Base-by-base conservation (phyloP, 2,329 filamentous ascomycete genomes). In the Colletotrichum acutatum region DNA sequence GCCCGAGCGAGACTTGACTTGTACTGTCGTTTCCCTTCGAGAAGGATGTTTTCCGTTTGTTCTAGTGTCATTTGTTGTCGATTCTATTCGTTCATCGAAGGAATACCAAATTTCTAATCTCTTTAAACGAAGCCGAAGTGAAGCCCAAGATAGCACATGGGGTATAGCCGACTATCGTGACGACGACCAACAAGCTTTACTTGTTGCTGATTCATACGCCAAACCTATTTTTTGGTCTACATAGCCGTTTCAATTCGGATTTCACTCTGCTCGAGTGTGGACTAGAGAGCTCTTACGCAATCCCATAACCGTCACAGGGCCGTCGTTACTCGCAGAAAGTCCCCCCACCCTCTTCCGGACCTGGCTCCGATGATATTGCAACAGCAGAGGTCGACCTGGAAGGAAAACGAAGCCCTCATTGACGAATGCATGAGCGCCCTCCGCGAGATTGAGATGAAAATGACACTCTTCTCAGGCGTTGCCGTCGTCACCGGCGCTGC, bases 401-500 rank as follows among this genome's bases (percentile, higher is more conserved):
- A 26, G 24, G 53, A 16, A 30, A 64, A 64, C 61, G 61, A 64
- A 37, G 61, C 61, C 12, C 61, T 64, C 28, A 64, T 64, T 16
- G 12, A 64, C 30, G 61, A 64, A 30, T 64, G 61, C 30, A 12
- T 64, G 30, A 64, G 46, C 8, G 14, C 22, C 5, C 30, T 64
- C n/a, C 61, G 61, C 12, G 61, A 8, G 12, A 63, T 63, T 24
- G 46, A 64, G 9, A 64, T 66, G 34, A 75, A 46, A 52, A 78
- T 77, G 61, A 72, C 76, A n/a, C 71, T 80, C 9, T 81, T 80
- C 60, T 76, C 76, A 1, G 79, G 78, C 14, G 79, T 80, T n/a
- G 79, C 79, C 22, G 74, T 82, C 58, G 74, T 82, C 11, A 80
- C 78, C 2, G 79, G 80, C 9, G 79, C 79, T 34, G 78, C 76